phyloP scores from a whole-genome alignment of 2,329 filamentous ascomycete species.

The Cordyceps sp. region DNA sequence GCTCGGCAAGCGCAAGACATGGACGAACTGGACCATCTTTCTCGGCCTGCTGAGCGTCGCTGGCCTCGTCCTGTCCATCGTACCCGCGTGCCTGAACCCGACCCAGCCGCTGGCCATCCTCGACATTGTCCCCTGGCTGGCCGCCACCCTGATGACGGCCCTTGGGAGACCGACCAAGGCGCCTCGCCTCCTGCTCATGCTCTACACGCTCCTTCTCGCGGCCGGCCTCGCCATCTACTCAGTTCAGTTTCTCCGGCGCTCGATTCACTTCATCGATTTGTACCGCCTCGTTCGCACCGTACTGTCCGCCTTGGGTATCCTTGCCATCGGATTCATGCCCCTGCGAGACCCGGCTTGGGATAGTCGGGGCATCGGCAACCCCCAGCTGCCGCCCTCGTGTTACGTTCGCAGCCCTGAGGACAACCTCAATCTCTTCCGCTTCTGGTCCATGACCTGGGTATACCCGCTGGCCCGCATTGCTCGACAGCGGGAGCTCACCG shows the following conservation, averaged over 20 bases:
- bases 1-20: slow-evolving; percentile 11
- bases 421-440: slow-evolving; percentile 63
- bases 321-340: slow-evolving; percentile 19
- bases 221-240: slow-evolving; percentile 15
- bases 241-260: slow-evolving; percentile 11
- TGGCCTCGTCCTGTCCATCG: slow-evolving; percentile 17
- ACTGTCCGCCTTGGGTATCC: slow-evolving; percentile 10
- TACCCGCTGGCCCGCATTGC: slow-evolving; percentile 53
- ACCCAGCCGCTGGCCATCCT: slow-evolving; percentile 11
- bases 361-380: slow-evolving; percentile 13
- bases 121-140: slow-evolving; percentile 22
- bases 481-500: slow-evolving; percentile 47
- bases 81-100: slow-evolving; percentile 13
- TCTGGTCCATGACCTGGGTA: slow-evolving; percentile 76
- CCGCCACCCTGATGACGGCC: slow-evolving; percentile 17
- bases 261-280: slow-evolving; percentile 7
- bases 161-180: slow-evolving; percentile 22
- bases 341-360: slow-evolving; percentile 19
- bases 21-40: slow-evolving; percentile 21
- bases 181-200: slow-evolving; percentile 20
- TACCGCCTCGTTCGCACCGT: slow-evolving; percentile 9
- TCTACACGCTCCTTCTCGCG: slow-evolving; percentile 19
- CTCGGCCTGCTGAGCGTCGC: slow-evolving; percentile 15
- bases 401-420: slow-evolving; percentile 60
- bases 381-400: slow-evolving; percentile 10